Conservation (phyloP, 2,329 filamentous ascomycete species). For the Aspergillus luchuensis region DNA sequence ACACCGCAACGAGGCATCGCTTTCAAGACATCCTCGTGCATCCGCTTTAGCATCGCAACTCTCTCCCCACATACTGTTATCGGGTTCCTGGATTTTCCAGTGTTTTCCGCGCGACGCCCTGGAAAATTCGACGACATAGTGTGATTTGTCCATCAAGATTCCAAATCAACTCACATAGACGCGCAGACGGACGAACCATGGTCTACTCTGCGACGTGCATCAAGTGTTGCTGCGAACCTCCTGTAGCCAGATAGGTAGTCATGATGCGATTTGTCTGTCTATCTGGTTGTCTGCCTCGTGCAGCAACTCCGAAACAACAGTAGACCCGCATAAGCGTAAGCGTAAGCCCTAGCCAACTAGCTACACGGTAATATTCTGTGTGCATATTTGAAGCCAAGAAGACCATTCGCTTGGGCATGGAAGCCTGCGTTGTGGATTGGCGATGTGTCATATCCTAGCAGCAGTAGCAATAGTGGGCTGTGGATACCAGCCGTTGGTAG, state of each 20-base stretch:
- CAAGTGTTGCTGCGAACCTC: background rate
- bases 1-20: background rate
- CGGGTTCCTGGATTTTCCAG: background rate
- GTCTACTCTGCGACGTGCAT: background rate
- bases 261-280: background rate
- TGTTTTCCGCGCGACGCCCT: background rate
- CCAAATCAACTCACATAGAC: background rate
- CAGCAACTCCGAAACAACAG: background rate
- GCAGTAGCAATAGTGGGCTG: background rate
- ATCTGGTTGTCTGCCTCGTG: background rate
- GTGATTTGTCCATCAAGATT: background rate
- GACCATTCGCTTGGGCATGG: background rate
- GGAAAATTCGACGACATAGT: background rate
- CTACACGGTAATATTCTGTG: background rate
- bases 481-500: background rate
- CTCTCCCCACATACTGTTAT: background rate
- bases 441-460: constrained; percentile 4
- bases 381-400: background rate
- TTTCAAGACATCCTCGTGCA: background rate
- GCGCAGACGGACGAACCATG: background rate
- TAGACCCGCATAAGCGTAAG: background rate
- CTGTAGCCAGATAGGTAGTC: background rate
- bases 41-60: background rate
- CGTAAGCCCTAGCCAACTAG: background rate
- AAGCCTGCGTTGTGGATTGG: background rate